A percentile compares a stretch with the other conserved stretches of the same genome.
phyloP scores from a whole-genome alignment of 345 rosid species.

The Ceriops zippeliana region DNA sequence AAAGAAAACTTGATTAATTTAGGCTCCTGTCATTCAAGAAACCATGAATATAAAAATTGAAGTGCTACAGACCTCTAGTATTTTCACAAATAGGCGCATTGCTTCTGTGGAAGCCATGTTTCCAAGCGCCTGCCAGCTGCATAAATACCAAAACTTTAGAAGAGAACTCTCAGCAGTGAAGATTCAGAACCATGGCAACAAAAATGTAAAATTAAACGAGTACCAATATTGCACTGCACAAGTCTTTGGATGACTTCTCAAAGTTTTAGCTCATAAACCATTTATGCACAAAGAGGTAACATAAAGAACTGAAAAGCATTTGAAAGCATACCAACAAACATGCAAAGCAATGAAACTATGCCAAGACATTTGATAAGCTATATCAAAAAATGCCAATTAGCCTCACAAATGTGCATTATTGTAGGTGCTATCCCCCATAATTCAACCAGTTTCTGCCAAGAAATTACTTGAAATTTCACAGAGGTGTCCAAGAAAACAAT shows the following conservation, averaged over 20 bases:
- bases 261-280: background rate
- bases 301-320: no score
- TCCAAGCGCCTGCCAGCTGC: constrained; percentile 97
- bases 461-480: background rate
- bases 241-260: background rate
- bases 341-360: background rate
- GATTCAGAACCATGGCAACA: background rate
- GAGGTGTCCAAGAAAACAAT: background rate
- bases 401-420: background rate
- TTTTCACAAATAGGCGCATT: constrained; percentile 99
- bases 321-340: no score
- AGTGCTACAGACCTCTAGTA: constrained; percentile 69
- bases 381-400: no score
- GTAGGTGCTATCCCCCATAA: background rate
- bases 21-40: constrained; percentile 8
- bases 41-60: constrained; percentile 16
- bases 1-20: constrained; percentile 9
- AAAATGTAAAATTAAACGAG: background rate
- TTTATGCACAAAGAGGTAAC: background rate
- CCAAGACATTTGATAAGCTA: no score
- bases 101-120: constrained; percentile 94
- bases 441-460: background rate
- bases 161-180: background rate
- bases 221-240: background rate
- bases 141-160: constrained; percentile 9